These are phyloP conservation scores for Colletotrichum liaoningense DNA, from an alignment of 2,329 filamentous ascomycete species.

Conservation along the genomic window DNA sequence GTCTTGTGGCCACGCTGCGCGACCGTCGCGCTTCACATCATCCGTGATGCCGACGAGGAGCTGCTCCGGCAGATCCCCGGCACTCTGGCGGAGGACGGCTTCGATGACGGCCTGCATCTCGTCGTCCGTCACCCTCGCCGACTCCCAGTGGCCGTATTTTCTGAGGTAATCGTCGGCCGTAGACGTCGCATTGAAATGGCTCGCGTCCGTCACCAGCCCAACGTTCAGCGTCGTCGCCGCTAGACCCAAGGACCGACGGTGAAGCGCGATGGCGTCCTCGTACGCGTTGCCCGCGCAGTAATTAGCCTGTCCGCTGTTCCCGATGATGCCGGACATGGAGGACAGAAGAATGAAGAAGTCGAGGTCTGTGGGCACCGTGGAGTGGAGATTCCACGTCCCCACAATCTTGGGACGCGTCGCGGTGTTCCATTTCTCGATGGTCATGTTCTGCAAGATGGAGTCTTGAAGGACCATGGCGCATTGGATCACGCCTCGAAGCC, in stretches of 20 bases:
- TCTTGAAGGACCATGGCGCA: conserved; percentile 45
- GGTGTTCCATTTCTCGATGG: conserved; percentile 22
- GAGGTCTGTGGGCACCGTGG: not conserved
- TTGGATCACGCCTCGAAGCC: conserved; percentile 42
- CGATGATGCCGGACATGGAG: conserved; percentile 36
- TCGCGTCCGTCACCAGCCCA: conserved; percentile 35
- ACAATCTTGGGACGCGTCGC: conserved; percentile 35
- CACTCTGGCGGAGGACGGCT: too few relatives aligned
- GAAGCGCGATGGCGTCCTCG: conserved; percentile 35
- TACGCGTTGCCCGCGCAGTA: conserved; percentile 37
- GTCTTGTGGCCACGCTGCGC: too few relatives aligned
- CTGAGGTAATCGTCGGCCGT: too few relatives aligned
- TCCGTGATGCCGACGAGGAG: too few relatives aligned
- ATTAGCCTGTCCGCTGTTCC: conserved; percentile 35
- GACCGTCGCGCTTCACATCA: too few relatives aligned
- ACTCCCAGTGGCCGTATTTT: too few relatives aligned
- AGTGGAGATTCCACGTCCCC: conserved; percentile 35
- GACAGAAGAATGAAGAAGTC: conserved; percentile 38
- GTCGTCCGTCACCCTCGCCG: too few relatives aligned
- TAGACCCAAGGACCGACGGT: conserved; percentile 3
- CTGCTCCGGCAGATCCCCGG: too few relatives aligned
- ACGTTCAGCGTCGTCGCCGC: conserved; percentile 8
- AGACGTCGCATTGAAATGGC: conserved; percentile 47
- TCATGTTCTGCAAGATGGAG: conserved; percentile 34
- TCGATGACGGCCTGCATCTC: too few relatives aligned